Base-by-base conservation (phyloP, 1,284 basidiomycete genomes). In the Rhodotorula sp. region DNA sequence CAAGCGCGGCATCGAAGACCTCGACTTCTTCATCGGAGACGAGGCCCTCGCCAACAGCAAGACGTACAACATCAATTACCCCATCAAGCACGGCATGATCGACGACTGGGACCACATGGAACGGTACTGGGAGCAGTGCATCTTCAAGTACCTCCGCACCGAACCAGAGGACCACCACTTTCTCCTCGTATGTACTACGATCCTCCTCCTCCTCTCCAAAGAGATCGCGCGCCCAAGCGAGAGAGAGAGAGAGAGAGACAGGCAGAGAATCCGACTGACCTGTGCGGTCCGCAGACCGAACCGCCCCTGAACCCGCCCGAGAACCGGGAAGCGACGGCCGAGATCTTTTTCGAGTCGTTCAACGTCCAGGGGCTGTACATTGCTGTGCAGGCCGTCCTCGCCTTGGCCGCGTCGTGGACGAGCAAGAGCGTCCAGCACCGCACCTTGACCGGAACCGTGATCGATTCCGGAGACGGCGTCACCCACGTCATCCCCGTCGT, bases 71-170 rank as follows among this genome's bases (percentile, higher is more conserved):
- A 87, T 99, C 24, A 91, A 95, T 82, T 97, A 98, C 82, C 96
- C 96, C 30, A 98, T 99, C 80, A 87, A 91, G 67, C 96, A 99
- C 80, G 96, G 96, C 51, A 89, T 93, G 88, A 97, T 99, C 79
- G 96, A 99, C 76, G 98, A 99, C 80, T 99, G 96, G 96, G 96
- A 99, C 83, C 88, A 96, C 78, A 99, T 99, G 96, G 96, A 99
- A 82, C 86, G 96, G 17, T 99, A 75, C 66, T 99, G 95, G 96
- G 95, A 98, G 82, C 95, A 99, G 84, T 93, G 91, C 77, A 99
- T 99, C 86, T 99, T 99, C 88, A 99, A 99, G 84, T 99, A 99
- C 83, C 86, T 99, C 72, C 87, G 95, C 70, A 95, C 95, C 20
- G 96, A 99, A 82, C 96, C 96, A 20, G 96, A 99, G 83, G 96